Evolutionary conservation across 2,329 filamentous ascomycete species (phyloP), one percentile per base, ranked within the genome.

Genomic region (Hirsutella minnesotensis): DNA sequence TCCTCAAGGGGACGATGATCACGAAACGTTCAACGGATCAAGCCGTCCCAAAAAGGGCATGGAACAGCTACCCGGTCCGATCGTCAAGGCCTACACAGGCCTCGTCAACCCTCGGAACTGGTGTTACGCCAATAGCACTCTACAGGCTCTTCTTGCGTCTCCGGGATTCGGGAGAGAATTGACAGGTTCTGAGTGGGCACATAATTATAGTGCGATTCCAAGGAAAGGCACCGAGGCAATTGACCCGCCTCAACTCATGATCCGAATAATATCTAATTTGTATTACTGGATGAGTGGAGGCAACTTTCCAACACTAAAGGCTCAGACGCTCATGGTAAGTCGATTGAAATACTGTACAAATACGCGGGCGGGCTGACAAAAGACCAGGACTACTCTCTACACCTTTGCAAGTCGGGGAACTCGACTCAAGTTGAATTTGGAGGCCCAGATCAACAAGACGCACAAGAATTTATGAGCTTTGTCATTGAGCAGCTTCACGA

Each of bases 101-200:
- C 70, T 95, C 12, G 67, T 79, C 45, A 95, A 95, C 52, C 85
- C 87, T 34, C 77, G 79, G 1, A 81, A 83, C 38, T 89, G 84
- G 50, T 95, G 90, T 59, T 95, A 95, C 57, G 88, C 92, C 70
- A 95, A 95, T 61, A 82, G 86, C n/a, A 81, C 82, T 0, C 69
- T 96, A 21, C 90, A 96, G 61, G 84, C 83, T 46, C 66, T 95
- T 16, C 83, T 85, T 45, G 82, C 81, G 2, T 90, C 88, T 1
- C 56, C 76, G 56, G 63, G 77, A 64, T 73, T 95, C 73, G 67
- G 75, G 63, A 58, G 79, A 64, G 67, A 82, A 67, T 56, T 83
- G 56, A 55, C 86, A 63, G 63, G 75, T 57, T 60, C 60, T 57
- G 54, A 73, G 62, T 71, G 76, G 83, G 51, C 77, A 69, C 55